phyloP scores from a whole-genome alignment of 2,329 filamentous ascomycete genomes.

The Aureobasidium melanogenum region DNA sequence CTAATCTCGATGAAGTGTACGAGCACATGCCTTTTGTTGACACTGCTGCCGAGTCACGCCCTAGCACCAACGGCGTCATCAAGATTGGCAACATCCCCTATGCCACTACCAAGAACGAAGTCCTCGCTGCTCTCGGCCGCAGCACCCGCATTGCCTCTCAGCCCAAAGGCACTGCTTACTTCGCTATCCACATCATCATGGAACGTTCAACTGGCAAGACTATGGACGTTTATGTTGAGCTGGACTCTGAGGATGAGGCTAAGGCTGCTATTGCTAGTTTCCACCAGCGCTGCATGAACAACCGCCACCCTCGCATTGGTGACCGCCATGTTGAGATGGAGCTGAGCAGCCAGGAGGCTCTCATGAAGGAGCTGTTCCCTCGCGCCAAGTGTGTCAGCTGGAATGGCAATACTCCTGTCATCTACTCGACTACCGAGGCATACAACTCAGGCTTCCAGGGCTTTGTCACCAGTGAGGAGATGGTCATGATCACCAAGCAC shows the following conservation, averaged over 20 bases:
- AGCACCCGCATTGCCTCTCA: conserved; percentile 30
- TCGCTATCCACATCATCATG: conserved; percentile 48
- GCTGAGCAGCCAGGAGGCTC: conserved; percentile 37
- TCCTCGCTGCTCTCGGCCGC: conserved; percentile 39
- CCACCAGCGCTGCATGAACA: conserved; percentile 27
- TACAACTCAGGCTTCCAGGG: conserved; percentile 43
- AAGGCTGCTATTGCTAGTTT: conserved; percentile 29
- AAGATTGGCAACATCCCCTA: conserved; percentile 38
- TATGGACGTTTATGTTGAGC: conserved; percentile 45
- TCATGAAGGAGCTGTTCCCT: conserved; percentile 45
- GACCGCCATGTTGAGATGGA: conserved; percentile 39
- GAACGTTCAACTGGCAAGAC: conserved; percentile 49
- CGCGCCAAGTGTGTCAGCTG: conserved; percentile 42
- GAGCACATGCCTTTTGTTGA: conserved; percentile 23
- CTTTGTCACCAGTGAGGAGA: conserved; percentile 43
- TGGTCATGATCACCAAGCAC: conserved; percentile 37
- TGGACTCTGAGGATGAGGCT: conserved; percentile 32
- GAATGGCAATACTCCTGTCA: conserved; percentile 28
- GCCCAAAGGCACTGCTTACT: conserved; percentile 28
- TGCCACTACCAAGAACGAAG: conserved; percentile 39
- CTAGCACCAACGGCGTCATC: conserved; percentile 22
- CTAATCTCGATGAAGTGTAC: conserved; percentile 21
- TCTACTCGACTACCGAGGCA: conserved; percentile 28
- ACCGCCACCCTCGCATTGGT: conserved; percentile 36
- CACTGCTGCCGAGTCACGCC: background rate